These are phyloP conservation scores for Dactylonectria macrodidyma DNA, from an alignment of 2,329 filamentous ascomycete species.

Conservation along the genomic window DNA sequence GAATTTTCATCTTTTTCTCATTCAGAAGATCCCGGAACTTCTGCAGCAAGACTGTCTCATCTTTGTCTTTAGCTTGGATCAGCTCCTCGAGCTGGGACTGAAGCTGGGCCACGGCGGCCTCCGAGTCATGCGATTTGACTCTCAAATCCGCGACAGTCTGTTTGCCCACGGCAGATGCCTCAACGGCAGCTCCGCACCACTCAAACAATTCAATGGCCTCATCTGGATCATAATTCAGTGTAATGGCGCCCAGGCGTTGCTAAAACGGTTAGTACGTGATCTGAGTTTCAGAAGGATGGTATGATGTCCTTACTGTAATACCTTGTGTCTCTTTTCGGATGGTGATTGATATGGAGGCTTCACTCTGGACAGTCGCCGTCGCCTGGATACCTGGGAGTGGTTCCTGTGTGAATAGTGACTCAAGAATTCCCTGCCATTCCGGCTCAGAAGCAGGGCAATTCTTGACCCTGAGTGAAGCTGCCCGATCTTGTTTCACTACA, in stretches of 20 bases:
- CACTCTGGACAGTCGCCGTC: slow-evolving; percentile 70
- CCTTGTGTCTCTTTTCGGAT: slow-evolving; percentile 77
- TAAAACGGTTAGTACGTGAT: slow-evolving; percentile 52
- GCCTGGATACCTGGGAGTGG: slow-evolving; percentile 69
- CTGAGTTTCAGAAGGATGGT: slow-evolving; percentile 30
- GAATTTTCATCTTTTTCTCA: slow-evolving; percentile 85
- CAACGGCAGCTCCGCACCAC: slow-evolving; percentile 76
- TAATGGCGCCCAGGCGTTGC: slow-evolving; percentile 79
- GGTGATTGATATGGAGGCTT: slow-evolving; percentile 69
- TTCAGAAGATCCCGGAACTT: slow-evolving; percentile 82
- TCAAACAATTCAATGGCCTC: slow-evolving; percentile 77
- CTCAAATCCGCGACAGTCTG: slow-evolving; percentile 60
- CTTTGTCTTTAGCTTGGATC: slow-evolving; percentile 73
- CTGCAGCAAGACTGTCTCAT: slow-evolving; percentile 76
- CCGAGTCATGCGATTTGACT: slow-evolving; percentile 62
- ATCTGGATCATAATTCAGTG: slow-evolving; percentile 68
- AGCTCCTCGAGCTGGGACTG: slow-evolving; percentile 77
- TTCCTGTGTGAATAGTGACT: slow-evolving; percentile 68
- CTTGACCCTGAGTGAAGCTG: slow-evolving; percentile 66
- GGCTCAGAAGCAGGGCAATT: slow-evolving; percentile 69
- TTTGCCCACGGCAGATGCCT: slow-evolving; percentile 62
- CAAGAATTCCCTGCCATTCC: slow-evolving; percentile 78
- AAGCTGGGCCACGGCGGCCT: slow-evolving; percentile 71
- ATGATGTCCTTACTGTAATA: slow-evolving; percentile 70
- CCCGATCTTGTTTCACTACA: slow-evolving; percentile 70